Conservation (phyloP, 768 basidiomycete genomes). For the Hemileccinum rubropunctum region DNA sequence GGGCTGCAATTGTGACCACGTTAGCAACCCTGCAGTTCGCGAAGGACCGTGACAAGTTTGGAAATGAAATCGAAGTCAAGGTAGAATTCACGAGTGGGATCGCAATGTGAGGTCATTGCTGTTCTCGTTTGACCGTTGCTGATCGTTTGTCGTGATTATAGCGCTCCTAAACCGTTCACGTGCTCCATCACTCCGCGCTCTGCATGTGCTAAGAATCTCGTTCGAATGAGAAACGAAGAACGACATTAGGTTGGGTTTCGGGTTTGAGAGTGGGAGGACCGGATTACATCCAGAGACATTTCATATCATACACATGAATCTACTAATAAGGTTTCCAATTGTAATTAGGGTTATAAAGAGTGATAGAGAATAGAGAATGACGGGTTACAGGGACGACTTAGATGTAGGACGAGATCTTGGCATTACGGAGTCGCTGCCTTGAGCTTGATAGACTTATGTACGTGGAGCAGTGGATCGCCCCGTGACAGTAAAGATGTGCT, state of each 20-base stretch:
- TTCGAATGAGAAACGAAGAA: slow-evolving; percentile 8
- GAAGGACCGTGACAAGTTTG: slow-evolving; percentile 27
- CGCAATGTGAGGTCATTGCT: slow-evolving; percentile 11
- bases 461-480: too few species aligned
- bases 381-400: slow-evolving; percentile 4
- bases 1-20: slow-evolving; percentile 31
- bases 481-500: too few species aligned
- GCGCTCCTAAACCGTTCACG: slow-evolving; percentile 25
- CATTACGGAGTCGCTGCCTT: too few species aligned
- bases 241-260: not conserved
- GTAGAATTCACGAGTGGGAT: slow-evolving; percentile 24
- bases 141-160: slow-evolving; percentile 5
- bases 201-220: slow-evolving; percentile 9
- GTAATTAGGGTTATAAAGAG: slow-evolving; percentile 1
- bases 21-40: slow-evolving; percentile 28
- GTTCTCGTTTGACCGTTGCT: not conserved
- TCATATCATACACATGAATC: not conserved
- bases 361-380: slow-evolving; percentile 1
- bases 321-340: slow-evolving; percentile 4
- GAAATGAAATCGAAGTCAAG: slow-evolving; percentile 28
- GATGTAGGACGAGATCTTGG: not conserved
- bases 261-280: not conserved
- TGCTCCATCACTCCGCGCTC: slow-evolving; percentile 22
- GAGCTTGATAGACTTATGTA: too few species aligned
- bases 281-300: not conserved